Evolutionary conservation across 371 early-diverging fungal species (phyloP).

Genomic region (Mortierella sp.): DNA sequence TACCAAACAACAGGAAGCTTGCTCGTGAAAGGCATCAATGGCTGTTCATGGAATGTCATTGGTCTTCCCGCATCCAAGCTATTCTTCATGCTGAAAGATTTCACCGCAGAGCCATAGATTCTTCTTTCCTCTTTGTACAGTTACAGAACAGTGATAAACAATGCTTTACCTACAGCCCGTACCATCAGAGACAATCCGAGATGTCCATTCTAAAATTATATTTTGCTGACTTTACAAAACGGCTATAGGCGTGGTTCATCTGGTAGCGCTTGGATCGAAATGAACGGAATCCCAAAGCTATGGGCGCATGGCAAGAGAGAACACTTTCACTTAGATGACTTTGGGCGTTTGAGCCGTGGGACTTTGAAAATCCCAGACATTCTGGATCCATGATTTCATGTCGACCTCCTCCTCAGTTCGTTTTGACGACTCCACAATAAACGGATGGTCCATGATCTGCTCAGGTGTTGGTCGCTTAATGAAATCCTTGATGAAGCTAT

Average conservation of each 20-base stretch:
- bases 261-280: not conserved
- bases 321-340: constrained; percentile 11
- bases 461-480: constrained; percentile 79
- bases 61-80: constrained; percentile 53
- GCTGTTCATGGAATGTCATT: constrained; percentile 81
- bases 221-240: no score
- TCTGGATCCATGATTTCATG: constrained; percentile 50
- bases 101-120: constrained; percentile 21
- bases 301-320: not conserved
- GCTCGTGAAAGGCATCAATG: constrained; percentile 80
- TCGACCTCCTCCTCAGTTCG: constrained; percentile 41
- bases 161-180: no score
- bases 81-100: constrained; percentile 42
- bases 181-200: no score
- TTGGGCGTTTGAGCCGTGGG: constrained; percentile 42
- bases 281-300: not conserved
- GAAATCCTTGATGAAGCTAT: constrained; percentile 84
- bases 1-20: constrained; percentile 81
- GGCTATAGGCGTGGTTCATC: no score
- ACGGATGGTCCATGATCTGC: constrained; percentile 75
- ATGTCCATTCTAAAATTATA: no score
- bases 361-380: constrained; percentile 41
- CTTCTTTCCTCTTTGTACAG: not conserved
- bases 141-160: not conserved
- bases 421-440: constrained; percentile 58